Base-by-base conservation (phyloP, 148 eudicot genomes). In the Cornus kousa region DNA sequence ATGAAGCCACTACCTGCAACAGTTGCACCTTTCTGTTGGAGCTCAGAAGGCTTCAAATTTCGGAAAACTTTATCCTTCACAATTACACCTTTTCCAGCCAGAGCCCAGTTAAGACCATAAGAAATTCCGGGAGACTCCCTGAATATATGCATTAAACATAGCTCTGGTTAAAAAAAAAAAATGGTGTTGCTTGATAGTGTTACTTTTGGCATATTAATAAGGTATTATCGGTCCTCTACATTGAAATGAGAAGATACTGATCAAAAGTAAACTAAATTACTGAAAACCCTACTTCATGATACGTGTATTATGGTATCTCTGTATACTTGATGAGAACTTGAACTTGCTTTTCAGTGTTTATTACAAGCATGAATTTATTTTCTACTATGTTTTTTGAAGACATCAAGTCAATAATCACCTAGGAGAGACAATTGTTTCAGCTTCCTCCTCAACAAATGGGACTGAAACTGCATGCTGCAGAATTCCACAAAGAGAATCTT, bases 31-130 rank as follows among this genome's bases (percentile, higher is more conserved):
- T 78, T 77, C 74, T 39, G 74, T 23, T 32, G 53, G 11, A 82
- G 74, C 64, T 82, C 81, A 69, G 77, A 68, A 40, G 81, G 74
- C 33, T 57, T 78, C 70, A 82, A 78, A 70, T 82, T 82, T n/a
- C 9, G 74, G 73, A 73, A 82, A 24, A 19, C 81, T 72, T 60
- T 82, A 28, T 82, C 84, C 74, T 72, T 73, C 64, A 82, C 84
- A 53, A 82, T 77, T 39, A 82, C 74, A 69, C 84, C 84, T 78
- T 67, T 82, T 73, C 84, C 81, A 67, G 84, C 81, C 33, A 82
- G 50, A 60, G 81, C 84, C 74, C 67, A 68, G 68, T 77, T 67
- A 72, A 82, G 78, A 5, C 84, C 84, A 68, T 43, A 8, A 67
- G 73, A 82, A 35, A 73, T 67, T 40, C 43, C 70, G 59, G 84